Evolutionary conservation across 257 asterid genomes (phyloP), one percentile per base, ranked within the genome.

Genomic region (Datura wrightii): DNA sequence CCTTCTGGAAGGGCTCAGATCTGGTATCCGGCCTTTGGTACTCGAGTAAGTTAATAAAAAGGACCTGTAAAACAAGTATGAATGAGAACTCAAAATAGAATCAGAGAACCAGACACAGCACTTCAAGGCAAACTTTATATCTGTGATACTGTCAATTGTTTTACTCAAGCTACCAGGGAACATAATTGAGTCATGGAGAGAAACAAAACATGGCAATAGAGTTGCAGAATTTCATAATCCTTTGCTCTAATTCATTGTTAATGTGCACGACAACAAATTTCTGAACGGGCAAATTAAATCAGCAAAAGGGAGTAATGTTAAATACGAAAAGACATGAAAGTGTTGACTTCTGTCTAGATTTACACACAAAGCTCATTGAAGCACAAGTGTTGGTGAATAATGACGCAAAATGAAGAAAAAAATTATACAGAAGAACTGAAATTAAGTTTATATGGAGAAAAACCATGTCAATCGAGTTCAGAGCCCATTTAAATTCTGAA

Each of bases 1-100:
- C 87, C 66, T 66, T 89, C 31, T 83, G 50, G n/a, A 31, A 82
- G 5, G 86, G 36, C 79, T 19, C 85, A 52, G 55, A 31, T 19
- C 4, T 19, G 11, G 83, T 41, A 14, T 83, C 82, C 4, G 88
- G 83, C 82, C 86, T 91, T 85, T 86, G 54, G 87, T 94, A 90
- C 86, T 84, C 87, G 56, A 94, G 62, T 84, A 95, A 85, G 83
- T 88, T 89, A 89, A 94, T 63, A 93, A 96, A 79, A 96, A 96
- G 89, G 53, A 90, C 97, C 98, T 96, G 93, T 69, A 88, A 83
- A 16, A 56, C 2, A 44, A 62, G 82, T 52, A 15, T 18, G 31
- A 14, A 78, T 34, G 48, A 8, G 42, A 52, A 3, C 9, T 11
- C 59, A 11, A 24, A 72, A 19, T 46, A 46, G 19, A 74, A 78